Evolutionary conservation across 768 basidiomycete species (phyloP).

Genomic region (Bullera alba): DNA sequence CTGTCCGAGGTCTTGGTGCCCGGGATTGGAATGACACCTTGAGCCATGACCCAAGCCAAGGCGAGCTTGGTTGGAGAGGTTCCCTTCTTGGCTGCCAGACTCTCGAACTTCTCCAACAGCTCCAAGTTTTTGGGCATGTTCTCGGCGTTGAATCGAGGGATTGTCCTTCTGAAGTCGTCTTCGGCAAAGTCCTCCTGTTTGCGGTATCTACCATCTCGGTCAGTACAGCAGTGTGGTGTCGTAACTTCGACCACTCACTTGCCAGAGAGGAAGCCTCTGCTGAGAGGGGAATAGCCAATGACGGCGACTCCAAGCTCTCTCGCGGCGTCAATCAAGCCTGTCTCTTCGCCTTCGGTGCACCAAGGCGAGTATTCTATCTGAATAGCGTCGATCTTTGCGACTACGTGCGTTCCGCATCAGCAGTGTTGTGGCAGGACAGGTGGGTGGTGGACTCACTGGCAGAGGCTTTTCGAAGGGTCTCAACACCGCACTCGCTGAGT

Average conservation of each 20-base stretch:
- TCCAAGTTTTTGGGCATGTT: slow-evolving; percentile 44
- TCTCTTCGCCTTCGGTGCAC: slow-evolving; percentile 30
- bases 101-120: slow-evolving; percentile 41
- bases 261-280: slow-evolving; percentile 46
- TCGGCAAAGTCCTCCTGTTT: slow-evolving; percentile 18
- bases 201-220: too few species aligned
- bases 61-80: slow-evolving; percentile 45
- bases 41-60: slow-evolving; percentile 43
- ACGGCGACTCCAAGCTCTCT: slow-evolving; percentile 49
- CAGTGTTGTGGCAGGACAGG: not conserved
- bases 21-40: slow-evolving; percentile 34
- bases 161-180: not conserved
- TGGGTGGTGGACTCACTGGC: slow-evolving; percentile 7
- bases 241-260: too few species aligned
- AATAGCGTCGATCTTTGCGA: slow-evolving; percentile 33
- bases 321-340: slow-evolving; percentile 38
- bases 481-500: slow-evolving; percentile 36
- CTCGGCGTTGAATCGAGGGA: slow-evolving; percentile 4
- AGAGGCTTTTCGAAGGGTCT: slow-evolving; percentile 34
- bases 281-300: slow-evolving; percentile 48
- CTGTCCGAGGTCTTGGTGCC: slow-evolving; percentile 21
- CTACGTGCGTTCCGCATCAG: not conserved
- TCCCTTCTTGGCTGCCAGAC: slow-evolving; percentile 36
- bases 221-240: too few species aligned
- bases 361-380: slow-evolving; percentile 42